Evolutionary conservation across 2,329 filamentous ascomycete genomes (phyloP).

Genomic region (Furcasterigmium furcatum): DNA sequence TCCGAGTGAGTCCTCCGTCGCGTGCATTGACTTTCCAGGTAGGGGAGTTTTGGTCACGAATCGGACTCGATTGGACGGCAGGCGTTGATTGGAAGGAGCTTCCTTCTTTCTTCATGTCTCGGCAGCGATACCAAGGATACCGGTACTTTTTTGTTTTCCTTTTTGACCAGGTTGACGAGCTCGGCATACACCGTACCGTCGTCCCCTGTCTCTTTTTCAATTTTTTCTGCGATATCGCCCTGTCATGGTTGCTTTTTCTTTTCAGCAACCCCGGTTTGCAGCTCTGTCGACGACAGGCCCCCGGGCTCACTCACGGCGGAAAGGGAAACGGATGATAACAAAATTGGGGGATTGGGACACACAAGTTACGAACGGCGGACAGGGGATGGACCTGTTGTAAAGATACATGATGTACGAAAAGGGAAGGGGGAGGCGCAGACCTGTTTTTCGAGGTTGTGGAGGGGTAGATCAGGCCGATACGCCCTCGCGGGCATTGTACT

Average conservation of each 20-base stretch:
- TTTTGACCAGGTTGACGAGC: background rate
- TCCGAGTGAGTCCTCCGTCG: too few species aligned
- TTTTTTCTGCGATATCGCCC: too few species aligned
- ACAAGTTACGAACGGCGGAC: conserved; percentile 7
- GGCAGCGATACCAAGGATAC: background rate
- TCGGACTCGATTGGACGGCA: background rate
- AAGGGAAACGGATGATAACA: conserved; percentile 1
- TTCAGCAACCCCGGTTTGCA: too few species aligned
- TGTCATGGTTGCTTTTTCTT: too few species aligned
- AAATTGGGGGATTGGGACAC: conserved; percentile 5
- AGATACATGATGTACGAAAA: background rate
- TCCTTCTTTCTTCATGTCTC: background rate
- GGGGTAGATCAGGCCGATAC: conserved; percentile 13
- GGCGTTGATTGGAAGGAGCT: background rate
- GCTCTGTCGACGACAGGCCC: background rate
- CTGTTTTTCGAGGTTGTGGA: conserved; percentile 8
- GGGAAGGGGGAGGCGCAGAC: background rate
- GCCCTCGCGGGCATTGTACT: conserved; percentile 16
- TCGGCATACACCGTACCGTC: background rate
- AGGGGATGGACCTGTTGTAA: background rate
- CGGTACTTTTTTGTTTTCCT: background rate
- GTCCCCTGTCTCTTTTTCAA: too few species aligned
- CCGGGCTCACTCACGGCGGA: conserved; percentile 1
- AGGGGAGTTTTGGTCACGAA: background rate
- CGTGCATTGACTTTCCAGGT: too few species aligned